phyloP scores from a whole-genome alignment of 169 alveolate species.

The Plasmodium ovale region DNA sequence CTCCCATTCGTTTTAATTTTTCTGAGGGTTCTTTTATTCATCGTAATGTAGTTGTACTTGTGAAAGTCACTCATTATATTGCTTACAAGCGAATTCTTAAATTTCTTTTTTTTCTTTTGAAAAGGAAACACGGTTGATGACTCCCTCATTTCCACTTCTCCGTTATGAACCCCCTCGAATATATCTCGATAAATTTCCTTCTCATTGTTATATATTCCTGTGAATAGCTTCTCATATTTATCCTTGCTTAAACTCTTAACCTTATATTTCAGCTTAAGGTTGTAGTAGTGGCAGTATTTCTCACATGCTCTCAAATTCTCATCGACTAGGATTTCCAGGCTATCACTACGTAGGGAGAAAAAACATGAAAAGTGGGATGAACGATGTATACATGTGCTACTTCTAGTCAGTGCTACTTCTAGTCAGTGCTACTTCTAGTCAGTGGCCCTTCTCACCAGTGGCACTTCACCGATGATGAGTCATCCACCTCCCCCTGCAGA shows the following conservation, averaged over 20 bases:
- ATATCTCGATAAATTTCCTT: slow-evolving; percentile 2
- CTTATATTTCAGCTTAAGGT: slow-evolving; percentile 1
- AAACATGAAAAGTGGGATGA: neutral
- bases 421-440: no score
- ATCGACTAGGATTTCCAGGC: slow-evolving; percentile 12
- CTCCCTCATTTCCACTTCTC: neutral
- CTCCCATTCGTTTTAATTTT: slow-evolving; percentile 8
- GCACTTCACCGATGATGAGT: no score
- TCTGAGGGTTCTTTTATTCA: slow-evolving; percentile 17
- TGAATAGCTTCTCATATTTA: neutral
- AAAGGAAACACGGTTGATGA: no score
- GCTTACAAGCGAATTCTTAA: neutral
- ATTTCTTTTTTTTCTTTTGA: slow-evolving; percentile 12
- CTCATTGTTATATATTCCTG: slow-evolving; percentile 26
- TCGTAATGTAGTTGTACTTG: slow-evolving; percentile 7
- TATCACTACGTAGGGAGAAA: slow-evolving; percentile 22
- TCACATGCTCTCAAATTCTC: slow-evolving; percentile 34
- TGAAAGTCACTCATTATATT: slow-evolving; percentile 30
- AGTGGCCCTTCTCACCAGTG: no score
- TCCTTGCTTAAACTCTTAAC: slow-evolving; percentile 19
- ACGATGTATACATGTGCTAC: neutral
- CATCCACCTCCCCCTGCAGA: no score
- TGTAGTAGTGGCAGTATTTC: slow-evolving; percentile 41
- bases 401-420: no score
- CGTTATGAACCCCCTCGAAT: neutral